These are phyloP conservation scores for Xerocomellus amylosporus DNA, from an alignment of 768 basidiomycete genomes.

Conservation along the genomic window DNA sequence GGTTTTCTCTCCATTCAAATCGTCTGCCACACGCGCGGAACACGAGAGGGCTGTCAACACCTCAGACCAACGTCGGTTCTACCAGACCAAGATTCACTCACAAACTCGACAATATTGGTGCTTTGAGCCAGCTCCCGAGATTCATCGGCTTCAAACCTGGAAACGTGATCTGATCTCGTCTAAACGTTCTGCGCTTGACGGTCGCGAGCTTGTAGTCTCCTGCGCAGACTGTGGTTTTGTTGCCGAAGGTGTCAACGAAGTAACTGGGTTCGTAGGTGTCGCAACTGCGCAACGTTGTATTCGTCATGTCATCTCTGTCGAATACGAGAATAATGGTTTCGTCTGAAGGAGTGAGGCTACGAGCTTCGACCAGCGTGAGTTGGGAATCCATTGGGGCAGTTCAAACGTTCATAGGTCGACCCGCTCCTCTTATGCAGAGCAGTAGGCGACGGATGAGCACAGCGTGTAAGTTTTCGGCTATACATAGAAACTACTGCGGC, in stretches of 20 bases:
- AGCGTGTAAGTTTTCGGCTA: no score
- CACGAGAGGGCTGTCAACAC: conserved; percentile 9
- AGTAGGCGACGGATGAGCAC: neutral
- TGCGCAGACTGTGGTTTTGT: conserved; percentile 6
- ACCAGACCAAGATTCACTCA: conserved; percentile 4
- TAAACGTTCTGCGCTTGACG: conserved; percentile 8
- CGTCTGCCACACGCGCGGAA: conserved; percentile 6
- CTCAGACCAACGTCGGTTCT: neutral
- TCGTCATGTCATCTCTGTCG: conserved; percentile 12
- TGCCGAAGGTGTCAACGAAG: conserved; percentile 2
- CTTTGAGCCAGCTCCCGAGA: conserved; percentile 15
- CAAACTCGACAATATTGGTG: conserved; percentile 1
- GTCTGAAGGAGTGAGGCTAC: neutral
- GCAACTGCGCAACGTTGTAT: conserved; percentile 3
- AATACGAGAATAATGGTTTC: conserved; percentile 7
- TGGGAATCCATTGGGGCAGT: conserved; percentile 12
- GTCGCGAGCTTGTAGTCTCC: conserved; percentile 8
- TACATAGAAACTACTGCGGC: no score
- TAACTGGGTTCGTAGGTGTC: conserved; percentile 8
- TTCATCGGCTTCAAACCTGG: conserved; percentile 7
- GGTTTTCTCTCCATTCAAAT: conserved; percentile 11
- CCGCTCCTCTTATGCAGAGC: neutral
- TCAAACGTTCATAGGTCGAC: neutral
- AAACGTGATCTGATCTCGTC: conserved; percentile 14
- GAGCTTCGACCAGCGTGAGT: conserved; percentile 14